These are phyloP conservation scores for Ceratobasidium sp. DNA, from an alignment of 1,284 basidiomycete genomes.

Conservation along the genomic window DNA sequence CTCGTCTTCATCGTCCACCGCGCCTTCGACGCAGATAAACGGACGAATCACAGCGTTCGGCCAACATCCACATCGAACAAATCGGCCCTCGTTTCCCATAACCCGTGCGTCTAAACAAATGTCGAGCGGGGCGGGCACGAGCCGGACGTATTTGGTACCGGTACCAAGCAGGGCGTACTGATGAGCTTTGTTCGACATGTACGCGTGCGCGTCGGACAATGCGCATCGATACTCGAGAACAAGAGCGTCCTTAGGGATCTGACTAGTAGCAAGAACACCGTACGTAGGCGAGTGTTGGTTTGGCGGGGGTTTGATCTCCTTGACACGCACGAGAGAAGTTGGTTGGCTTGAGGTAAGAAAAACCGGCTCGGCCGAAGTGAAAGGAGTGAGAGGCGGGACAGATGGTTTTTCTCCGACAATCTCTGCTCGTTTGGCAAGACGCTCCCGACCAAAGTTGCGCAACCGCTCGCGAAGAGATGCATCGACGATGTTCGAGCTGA, in stretches of 20 bases:
- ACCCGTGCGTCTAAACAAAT: constrained; percentile 86
- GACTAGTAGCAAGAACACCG: constrained; percentile 58
- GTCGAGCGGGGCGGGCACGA: constrained; percentile 84
- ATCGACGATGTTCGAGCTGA: constrained; percentile 41
- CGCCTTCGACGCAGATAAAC: constrained; percentile 69
- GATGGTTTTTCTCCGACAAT: constrained; percentile 10
- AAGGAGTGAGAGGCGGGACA: constrained; percentile 16
- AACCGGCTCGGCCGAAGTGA: constrained; percentile 34
- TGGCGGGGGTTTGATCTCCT: constrained; percentile 43
- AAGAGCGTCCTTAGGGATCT: constrained; percentile 59
- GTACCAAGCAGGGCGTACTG: constrained; percentile 66
- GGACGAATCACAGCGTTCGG: constrained; percentile 92
- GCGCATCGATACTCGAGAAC: constrained; percentile 58
- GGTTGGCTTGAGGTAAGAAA: constrained; percentile 42
- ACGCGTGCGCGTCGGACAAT: constrained; percentile 56
- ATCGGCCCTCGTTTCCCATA: constrained; percentile 83
- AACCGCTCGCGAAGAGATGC: constrained; percentile 34
- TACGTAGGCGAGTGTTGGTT: constrained; percentile 50
- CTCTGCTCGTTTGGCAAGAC: constrained; percentile 24
- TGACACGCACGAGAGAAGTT: constrained; percentile 38
- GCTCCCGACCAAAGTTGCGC: constrained; percentile 22
- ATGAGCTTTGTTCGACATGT: constrained; percentile 64
- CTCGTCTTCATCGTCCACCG: constrained; percentile 60
- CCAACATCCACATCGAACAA: constrained; percentile 86
- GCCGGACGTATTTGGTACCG: constrained; percentile 73